phyloP scores from a whole-genome alignment of 177 flowering plant species.

The Telopea speciosissima region DNA sequence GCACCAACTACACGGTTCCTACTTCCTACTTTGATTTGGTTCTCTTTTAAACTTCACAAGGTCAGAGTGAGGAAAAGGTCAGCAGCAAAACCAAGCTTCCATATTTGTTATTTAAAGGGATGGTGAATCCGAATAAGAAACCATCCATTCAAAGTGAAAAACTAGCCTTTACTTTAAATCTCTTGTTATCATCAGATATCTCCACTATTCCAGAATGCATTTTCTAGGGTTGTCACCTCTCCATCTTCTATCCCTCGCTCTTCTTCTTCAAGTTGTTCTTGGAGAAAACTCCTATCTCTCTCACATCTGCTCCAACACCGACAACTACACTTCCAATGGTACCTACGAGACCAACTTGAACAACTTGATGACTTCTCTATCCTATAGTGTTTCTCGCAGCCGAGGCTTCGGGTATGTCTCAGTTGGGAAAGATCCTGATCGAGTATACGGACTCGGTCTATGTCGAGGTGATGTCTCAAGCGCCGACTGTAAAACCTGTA shows the following conservation, averaged over 20 bases:
- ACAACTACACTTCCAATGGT: constrained; percentile 24
- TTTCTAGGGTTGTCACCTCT: constrained; percentile 5
- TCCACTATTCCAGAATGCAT: constrained; percentile 12
- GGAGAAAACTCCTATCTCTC: constrained; percentile 24
- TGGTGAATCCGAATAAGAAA: too few relatives aligned
- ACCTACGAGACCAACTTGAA: constrained; percentile 25
- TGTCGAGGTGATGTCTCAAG: constrained; percentile 39
- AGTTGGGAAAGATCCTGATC: constrained; percentile 9
- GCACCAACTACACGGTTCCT: too few relatives aligned
- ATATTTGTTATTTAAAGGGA: too few relatives aligned
- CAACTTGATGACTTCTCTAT: constrained; percentile 13
- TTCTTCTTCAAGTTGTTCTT: constrained; percentile 16
- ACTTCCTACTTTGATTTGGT: too few relatives aligned
- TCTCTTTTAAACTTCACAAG: too few relatives aligned
- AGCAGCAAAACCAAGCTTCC: too few relatives aligned
- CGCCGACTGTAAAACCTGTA: constrained; percentile 29
- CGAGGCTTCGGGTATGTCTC: constrained; percentile 23
- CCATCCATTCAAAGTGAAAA: too few relatives aligned
- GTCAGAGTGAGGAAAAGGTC: too few relatives aligned
- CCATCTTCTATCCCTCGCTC: constrained; percentile 5
- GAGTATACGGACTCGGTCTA: constrained; percentile 27
- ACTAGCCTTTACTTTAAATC: too few relatives aligned
- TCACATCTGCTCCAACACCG: constrained; percentile 12
- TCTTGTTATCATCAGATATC: too few relatives aligned
- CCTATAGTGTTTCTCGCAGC: constrained; percentile 19